These are phyloP conservation scores for Vaccinium myrtillus DNA, from an alignment of 148 eudicot species.

Conservation along the genomic window DNA sequence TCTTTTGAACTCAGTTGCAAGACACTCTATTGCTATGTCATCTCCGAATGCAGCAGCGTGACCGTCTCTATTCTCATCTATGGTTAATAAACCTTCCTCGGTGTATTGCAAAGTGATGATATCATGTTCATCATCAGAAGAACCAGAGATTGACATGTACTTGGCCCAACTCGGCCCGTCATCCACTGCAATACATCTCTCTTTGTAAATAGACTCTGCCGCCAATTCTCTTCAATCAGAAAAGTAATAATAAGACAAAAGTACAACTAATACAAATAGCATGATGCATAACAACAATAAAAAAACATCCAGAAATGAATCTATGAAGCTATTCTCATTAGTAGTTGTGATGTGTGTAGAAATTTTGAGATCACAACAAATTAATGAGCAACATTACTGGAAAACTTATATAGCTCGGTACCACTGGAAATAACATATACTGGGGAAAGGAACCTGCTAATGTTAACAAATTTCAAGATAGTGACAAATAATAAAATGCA, in stretches of 20 bases:
- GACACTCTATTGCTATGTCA: slow-evolving; percentile 92
- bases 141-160: slow-evolving; percentile 95
- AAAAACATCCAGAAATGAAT: neutral
- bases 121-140: slow-evolving; percentile 78
- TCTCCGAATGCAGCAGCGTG: slow-evolving; percentile 94
- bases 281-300: neutral
- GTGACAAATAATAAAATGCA: neutral
- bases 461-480: neutral
- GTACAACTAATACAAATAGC: neutral
- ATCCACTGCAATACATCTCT: slow-evolving; percentile 81
- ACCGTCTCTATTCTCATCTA: slow-evolving; percentile 88
- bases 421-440: too few species aligned
- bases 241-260: slow-evolving; percentile 17
- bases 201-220: slow-evolving; percentile 89
- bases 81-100: slow-evolving; percentile 83
- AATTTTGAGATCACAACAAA: neutral
- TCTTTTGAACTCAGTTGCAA: slow-evolving; percentile 80
- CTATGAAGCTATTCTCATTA: neutral
- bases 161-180: slow-evolving; percentile 91
- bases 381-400: neutral
- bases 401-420: neutral
- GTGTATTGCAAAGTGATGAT: slow-evolving; percentile 89
- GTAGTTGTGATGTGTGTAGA: neutral
- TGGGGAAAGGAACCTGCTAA: neutral
- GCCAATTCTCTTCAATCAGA: slow-evolving; percentile 67